Evolutionary conservation across 768 basidiomycete genomes (phyloP).

Genomic region (Paxillus involutus): DNA sequence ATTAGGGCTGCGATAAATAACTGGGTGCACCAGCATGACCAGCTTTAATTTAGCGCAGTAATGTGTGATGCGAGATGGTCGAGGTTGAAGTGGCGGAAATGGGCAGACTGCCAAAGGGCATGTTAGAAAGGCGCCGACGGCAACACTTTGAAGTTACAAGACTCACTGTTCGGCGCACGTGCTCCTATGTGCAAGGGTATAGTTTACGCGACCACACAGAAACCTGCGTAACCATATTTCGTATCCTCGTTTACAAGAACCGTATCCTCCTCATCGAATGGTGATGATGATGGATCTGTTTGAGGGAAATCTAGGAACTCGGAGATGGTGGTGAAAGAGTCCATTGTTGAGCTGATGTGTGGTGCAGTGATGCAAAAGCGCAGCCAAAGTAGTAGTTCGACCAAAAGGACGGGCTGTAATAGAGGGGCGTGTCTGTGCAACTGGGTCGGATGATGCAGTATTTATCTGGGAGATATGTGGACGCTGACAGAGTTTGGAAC

Average conservation of each 20-base stretch:
- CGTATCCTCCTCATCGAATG: background rate
- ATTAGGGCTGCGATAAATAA: background rate
- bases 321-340: background rate
- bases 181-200: background rate
- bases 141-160: background rate
- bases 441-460: too few species aligned
- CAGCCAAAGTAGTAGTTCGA: too few species aligned
- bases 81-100: background rate
- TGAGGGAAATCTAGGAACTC: background rate
- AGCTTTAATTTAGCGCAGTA: background rate
- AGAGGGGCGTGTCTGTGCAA: too few species aligned
- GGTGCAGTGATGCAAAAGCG: too few species aligned
- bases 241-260: conserved; percentile 10
- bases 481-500: too few species aligned
- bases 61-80: too few species aligned
- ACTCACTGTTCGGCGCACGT: background rate
- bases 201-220: background rate
- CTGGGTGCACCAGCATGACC: background rate
- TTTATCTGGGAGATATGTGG: too few species aligned
- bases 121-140: too few species aligned
- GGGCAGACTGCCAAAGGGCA: background rate
- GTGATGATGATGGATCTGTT: background rate
- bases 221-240: conserved; percentile 9
- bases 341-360: background rate
- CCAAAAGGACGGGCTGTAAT: too few species aligned